Percentiles rank a stretch among this genome's conserved stretches.
Evolutionary conservation across 441 rosid genomes (phyloP).

Genomic region (Syzygium malaccense): DNA sequence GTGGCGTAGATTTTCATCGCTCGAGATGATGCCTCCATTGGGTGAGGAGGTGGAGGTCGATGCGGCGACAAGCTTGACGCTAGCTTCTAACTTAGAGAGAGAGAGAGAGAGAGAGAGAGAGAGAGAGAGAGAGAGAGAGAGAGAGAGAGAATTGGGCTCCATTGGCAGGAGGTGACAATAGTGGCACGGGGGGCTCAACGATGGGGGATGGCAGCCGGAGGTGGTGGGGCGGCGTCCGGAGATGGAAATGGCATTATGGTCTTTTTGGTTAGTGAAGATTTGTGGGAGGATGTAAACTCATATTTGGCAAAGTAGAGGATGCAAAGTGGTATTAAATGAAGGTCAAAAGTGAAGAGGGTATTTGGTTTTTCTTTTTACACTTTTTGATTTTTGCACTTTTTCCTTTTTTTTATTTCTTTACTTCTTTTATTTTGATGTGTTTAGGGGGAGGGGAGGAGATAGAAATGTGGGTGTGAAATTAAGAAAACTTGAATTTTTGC

Average conservation of each 20-base stretch:
- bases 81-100: too few relatives aligned
- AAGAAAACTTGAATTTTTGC: neutral
- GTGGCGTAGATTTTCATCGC: too few relatives aligned
- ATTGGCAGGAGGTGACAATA: too few relatives aligned
- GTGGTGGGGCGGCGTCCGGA: neutral
- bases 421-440: neutral
- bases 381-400: neutral
- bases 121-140: too few relatives aligned
- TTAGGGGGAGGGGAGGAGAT: neutral
- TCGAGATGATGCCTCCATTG: too few relatives aligned
- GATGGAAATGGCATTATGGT: neutral
- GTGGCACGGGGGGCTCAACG: too few relatives aligned
- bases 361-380: neutral
- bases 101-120: too few relatives aligned
- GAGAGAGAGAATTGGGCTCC: too few relatives aligned
- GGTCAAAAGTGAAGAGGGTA: neutral
- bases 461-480: neutral
- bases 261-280: neutral
- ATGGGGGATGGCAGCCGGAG: neutral
- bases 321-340: neutral
- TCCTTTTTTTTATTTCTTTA: accelerated
- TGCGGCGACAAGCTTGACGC: too few relatives aligned
- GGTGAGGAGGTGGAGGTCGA: too few relatives aligned
- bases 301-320: neutral
- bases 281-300: neutral